Conservation (phyloP, 768 basidiomycete genomes). For the Pleurotus tuoliensis region DNA sequence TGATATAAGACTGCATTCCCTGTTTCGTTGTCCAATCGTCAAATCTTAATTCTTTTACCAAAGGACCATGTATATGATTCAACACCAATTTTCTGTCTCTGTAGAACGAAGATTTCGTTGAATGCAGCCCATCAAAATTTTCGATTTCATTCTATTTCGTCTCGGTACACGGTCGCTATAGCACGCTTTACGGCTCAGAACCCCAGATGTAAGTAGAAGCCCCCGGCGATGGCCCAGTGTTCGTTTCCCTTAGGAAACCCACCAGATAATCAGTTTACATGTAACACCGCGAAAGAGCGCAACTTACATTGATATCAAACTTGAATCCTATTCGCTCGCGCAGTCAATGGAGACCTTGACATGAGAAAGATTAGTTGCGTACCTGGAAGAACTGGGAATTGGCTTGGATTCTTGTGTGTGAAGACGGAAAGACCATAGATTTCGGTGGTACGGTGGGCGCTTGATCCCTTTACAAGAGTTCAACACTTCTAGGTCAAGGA, state of each 20-base stretch:
- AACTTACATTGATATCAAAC: neutral
- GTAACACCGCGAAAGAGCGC: neutral
- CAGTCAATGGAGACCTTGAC: neutral
- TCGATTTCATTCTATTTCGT: no score
- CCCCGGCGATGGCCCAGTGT: neutral
- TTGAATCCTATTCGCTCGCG: neutral
- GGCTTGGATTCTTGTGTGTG: neutral
- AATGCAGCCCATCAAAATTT: no score
- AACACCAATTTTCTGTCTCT: no score
- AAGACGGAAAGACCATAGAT: slow-evolving; percentile 1
- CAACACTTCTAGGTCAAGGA: neutral
- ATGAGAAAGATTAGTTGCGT: neutral
- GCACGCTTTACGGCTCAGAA: neutral
- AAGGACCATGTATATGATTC: no score
- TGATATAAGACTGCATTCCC: neutral
- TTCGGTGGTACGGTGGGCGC: neutral
- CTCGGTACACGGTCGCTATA: no score
- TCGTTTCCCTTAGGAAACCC: neutral
- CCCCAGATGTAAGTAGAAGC: neutral
- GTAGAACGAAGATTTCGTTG: no score
- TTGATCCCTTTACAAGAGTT: neutral
- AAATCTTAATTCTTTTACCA: no score
- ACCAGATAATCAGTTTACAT: neutral
- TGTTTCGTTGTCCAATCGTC: no score
- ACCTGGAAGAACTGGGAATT: neutral